Evolutionary conservation across 257 asterid genomes (phyloP), one percentile per base, ranked within the genome.

Genomic region (Solanum tarijense): DNA sequence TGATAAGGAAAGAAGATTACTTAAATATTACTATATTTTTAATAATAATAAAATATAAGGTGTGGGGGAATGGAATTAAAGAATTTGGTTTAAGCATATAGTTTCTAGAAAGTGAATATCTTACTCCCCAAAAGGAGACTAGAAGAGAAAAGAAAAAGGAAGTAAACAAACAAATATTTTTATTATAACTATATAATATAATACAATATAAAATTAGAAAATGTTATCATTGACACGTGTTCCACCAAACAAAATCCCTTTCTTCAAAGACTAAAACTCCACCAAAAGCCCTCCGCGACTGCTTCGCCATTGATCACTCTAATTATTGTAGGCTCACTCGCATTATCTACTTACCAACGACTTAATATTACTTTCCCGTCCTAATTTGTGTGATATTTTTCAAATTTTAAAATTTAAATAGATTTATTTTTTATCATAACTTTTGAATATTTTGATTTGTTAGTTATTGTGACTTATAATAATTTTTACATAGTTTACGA

Each of bases 51-150:
- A 43, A 82, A 5, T 46, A 48, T 21, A 82, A 25, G 41, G 5
- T 41, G 14, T 46, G 41, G 29, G 27, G 69, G 36, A 16, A 46
- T 46, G 41, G 60, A 23, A 27, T 25, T 31, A 55, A 27, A 7
- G 66, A 75, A 65, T 38, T 23, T 10, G 3, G 41, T 32, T 23
- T 36, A 52, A 86, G 87, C 83, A 88, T 91, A 91, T 83, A 78
- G 91, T 90, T 91, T 90, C 92, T 89, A 55, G 75, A 60, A 55
- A 84, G 89, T 60, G 85, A 87, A 29, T 85, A 71, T 85, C 86
- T 89, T 90, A 87, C 93, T 89, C 93, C 92, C 93, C 87, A 79
- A 68, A 23, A 79, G 91, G 90, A 88, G 76, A 90, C 91, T 84
- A 75, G 36, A 41, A 78, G 35, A 88, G 85, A 35, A 25, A 62